Evolutionary conservation across 305 asterid genomes (phyloP).

Genomic region (Ruellia speciosa): DNA sequence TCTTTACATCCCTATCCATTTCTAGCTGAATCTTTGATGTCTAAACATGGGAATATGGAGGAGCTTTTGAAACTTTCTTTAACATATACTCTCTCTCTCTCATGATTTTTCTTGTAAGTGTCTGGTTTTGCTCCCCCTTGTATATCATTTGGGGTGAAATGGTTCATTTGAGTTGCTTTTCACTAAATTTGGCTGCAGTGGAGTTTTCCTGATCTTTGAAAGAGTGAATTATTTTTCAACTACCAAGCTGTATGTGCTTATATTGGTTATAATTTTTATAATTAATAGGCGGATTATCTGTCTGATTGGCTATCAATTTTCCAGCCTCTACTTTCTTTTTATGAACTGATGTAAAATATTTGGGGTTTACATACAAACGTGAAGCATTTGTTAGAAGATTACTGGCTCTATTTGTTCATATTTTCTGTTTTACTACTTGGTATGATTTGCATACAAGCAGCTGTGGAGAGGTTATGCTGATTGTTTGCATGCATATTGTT

Average conservation of each 20-base stretch:
- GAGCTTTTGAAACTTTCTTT: no score
- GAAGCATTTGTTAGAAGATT: constrained; percentile 8
- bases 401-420: constrained; percentile 2
- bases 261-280: not conserved
- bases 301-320: no score
- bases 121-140: not conserved
- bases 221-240: not conserved
- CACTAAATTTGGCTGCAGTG: not conserved
- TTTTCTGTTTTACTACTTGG: not conserved
- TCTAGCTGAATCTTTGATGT: no score
- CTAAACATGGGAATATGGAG: no score
- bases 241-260: not conserved
- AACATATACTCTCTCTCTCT: no score
- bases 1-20: not conserved
- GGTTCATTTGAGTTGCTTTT: constrained; percentile 5
- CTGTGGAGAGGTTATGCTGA: constrained; percentile 8
- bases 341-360: no score
- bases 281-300: no score
- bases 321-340: no score
- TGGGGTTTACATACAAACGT: not conserved
- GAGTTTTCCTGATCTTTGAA: not conserved
- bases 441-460: not conserved
- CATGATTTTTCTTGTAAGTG: not conserved
- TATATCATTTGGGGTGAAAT: not conserved
- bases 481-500: constrained; percentile 8